Base-by-base conservation (phyloP, 2,329 filamentous ascomycete genomes). In the Trichoderma sp. region DNA sequence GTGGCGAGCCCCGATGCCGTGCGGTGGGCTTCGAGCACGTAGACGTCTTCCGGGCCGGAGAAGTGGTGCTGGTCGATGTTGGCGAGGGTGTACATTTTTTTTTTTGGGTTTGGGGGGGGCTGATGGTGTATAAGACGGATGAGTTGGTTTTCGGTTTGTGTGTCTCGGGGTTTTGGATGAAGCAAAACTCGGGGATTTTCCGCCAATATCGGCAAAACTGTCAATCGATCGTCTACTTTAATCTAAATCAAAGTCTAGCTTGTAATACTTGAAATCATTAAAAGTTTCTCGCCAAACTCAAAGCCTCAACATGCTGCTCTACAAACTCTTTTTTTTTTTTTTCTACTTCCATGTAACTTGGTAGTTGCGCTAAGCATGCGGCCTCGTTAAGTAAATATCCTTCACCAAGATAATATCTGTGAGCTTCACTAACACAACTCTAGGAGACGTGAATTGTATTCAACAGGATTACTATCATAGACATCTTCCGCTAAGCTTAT, bases 21-120 rank as follows among this genome's bases (percentile, higher is more conserved):
- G n/a, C 84, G 82, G 29, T 84, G 79, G 63, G 90, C 80, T 68
- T 87, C 83, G 59, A 88, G 84, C 37, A 90, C 83, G 75, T 90
- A 90, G 61, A 84, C 80, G 53, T 84, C 82, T 9, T 68, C 45
- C 3, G 63, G 45, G 58, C 68, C 69, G 32, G 73, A 72, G 70
- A 77, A 74, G 71, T 68, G 71, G 70, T 77, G 73, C 35, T 70
- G 68, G 61, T 79, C 78, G 65, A 74, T 65, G 68, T 74, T 75
- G 68, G 63, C 65, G 71, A 80, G 79, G 17, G 71, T 74, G 71
- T 79, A 80, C 78, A 80, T 78, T 52, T n/a, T 37, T 19, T 27
- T 29, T 42, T n/a, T 7, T n/a, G 5, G 19, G 15, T 29, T 10
- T 59, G 25, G 8, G 10, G 8, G 2, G 2, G 12, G 25, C 5